Conservation (phyloP, 1,284 basidiomycete genomes). For the Sanghuangporus baumii region DNA sequence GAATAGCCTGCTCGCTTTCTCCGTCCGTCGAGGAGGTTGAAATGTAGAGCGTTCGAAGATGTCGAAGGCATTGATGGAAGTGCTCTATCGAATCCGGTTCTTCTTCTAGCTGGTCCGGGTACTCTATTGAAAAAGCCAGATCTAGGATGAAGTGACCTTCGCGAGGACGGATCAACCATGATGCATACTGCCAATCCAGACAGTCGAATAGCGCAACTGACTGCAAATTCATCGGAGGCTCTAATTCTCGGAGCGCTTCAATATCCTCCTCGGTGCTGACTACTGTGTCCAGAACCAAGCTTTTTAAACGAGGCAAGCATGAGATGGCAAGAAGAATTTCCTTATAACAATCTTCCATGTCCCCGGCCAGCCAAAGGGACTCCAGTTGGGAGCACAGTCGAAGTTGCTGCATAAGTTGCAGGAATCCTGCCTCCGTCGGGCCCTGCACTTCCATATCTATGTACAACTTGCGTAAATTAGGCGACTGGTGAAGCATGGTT, state of each 20-base stretch:
- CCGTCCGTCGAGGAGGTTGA: not conserved
- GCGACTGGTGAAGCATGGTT: not conserved
- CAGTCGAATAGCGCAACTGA: conserved; percentile 1
- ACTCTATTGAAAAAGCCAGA: not conserved
- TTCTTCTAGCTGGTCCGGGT: not conserved
- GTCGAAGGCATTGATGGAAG: not conserved
- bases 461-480: not conserved
- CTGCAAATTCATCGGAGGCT: not conserved
- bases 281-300: conserved; percentile 4
- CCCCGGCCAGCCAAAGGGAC: not conserved
- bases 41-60: not conserved
- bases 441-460: not conserved
- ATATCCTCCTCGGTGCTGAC: not conserved
- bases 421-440: not conserved
- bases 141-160: not conserved
- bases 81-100: not conserved
- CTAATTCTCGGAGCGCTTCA: not conserved
- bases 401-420: not conserved
- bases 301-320: not conserved
- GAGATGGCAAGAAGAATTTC: not conserved
- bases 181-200: not conserved
- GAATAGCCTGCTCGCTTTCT: not conserved
- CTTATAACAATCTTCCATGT: not conserved
- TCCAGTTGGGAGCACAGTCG: not conserved
- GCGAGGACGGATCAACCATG: not conserved